These are phyloP conservation scores for Laguncularia racemosa DNA, from an alignment of 345 rosid genomes.

Conservation along the genomic window DNA sequence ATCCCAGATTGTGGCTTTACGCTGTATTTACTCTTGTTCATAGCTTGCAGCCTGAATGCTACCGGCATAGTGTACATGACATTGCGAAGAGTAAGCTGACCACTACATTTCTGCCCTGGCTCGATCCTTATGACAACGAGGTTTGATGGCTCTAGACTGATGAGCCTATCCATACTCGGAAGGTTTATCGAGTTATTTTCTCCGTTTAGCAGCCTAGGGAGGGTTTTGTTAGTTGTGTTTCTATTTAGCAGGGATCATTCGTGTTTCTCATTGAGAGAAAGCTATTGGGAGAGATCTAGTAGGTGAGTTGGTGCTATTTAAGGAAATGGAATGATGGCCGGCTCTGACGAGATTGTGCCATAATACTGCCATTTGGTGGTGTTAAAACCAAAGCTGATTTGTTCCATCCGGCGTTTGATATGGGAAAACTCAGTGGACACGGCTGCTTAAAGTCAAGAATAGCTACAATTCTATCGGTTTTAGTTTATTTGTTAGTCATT, in stretches of 20 bases:
- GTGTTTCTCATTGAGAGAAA: neutral
- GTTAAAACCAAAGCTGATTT: slow-evolving; percentile 37
- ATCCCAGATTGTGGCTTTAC: slow-evolving; percentile 51
- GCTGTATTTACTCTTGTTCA: slow-evolving; percentile 37
- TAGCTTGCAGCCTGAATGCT: slow-evolving; percentile 47
- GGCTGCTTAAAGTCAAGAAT: neutral
- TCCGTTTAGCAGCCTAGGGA: too few species aligned
- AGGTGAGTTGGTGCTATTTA: slow-evolving; percentile 6
- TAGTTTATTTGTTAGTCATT: too few species aligned
- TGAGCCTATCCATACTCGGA: slow-evolving; percentile 48
- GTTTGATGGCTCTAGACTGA: slow-evolving; percentile 57
- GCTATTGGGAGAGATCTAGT: slow-evolving; percentile 2
- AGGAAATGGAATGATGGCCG: slow-evolving; percentile 26
- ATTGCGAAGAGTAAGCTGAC: slow-evolving; percentile 46
- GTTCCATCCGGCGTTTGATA: slow-evolving; percentile 34
- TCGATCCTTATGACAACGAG: slow-evolving; percentile 43
- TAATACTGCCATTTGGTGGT: slow-evolving; percentile 37
- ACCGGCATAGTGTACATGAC: slow-evolving; percentile 78
- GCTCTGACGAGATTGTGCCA: slow-evolving; percentile 29
- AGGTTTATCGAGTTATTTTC: neutral
- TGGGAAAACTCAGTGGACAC: neutral
- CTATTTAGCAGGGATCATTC: too few species aligned
- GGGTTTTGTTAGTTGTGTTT: too few species aligned
- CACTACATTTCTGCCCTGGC: slow-evolving; percentile 44
- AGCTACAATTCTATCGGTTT: neutral